A percentile compares a stretch with the other conserved stretches of the same genome.
These are phyloP conservation scores for Onygenales sp. DNA, from an alignment of 2,329 filamentous ascomycete genomes.

Conservation along the genomic window DNA sequence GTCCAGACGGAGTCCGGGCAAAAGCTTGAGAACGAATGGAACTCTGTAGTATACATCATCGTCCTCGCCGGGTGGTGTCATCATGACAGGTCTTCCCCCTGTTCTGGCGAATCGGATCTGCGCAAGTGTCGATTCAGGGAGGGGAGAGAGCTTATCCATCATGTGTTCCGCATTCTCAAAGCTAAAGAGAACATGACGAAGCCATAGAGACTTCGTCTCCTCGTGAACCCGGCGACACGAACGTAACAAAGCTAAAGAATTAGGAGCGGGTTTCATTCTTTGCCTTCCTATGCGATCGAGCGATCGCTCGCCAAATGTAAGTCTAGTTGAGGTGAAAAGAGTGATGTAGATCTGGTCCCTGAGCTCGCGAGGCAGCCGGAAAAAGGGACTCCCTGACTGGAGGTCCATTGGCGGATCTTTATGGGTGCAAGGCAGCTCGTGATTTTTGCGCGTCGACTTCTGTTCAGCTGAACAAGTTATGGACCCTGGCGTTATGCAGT, in stretches of 20 bases:
- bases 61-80: neutral
- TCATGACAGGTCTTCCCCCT: neutral
- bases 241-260: slow-evolving; percentile 10
- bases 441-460: too few relatives aligned
- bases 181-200: slow-evolving; percentile 8
- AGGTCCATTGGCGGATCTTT: neutral
- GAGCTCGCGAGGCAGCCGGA: slow-evolving; percentile 9
- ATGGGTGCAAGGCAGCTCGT: too few relatives aligned
- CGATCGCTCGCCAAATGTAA: slow-evolving; percentile 7
- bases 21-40: slow-evolving; percentile 10
- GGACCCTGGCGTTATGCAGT: too few relatives aligned
- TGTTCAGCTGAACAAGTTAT: too few relatives aligned
- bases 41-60: slow-evolving; percentile 9
- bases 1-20: slow-evolving; percentile 11
- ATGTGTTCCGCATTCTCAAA: slow-evolving; percentile 7
- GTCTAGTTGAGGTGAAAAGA: slow-evolving; percentile 9
- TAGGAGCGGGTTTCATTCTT: slow-evolving; percentile 1
- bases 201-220: slow-evolving; percentile 7
- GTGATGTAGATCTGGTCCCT: slow-evolving; percentile 9
- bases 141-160: slow-evolving; percentile 9
- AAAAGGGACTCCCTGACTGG: neutral
- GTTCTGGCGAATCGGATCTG: slow-evolving; percentile 12
- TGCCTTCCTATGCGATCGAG: neutral
- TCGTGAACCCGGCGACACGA: slow-evolving; percentile 9
- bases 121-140: slow-evolving; percentile 6